Evolutionary conservation across 108 stramenopile species (phyloP), one percentile per base, ranked within the genome.

Genomic region (Skeletonema potamos): DNA sequence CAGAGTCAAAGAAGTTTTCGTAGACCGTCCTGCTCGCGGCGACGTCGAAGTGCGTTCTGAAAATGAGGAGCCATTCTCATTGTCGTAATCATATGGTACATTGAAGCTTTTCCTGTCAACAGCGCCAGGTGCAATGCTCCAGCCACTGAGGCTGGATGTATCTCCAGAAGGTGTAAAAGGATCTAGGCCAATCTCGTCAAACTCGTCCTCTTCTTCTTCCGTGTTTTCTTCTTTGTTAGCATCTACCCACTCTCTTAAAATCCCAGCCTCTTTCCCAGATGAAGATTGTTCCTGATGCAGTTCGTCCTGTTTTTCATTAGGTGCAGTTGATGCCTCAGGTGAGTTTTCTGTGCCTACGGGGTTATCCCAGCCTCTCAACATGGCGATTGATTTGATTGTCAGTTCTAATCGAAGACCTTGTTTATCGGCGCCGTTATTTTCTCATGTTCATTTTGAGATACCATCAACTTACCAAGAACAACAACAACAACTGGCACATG

Each of bases 131-230:
- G 64, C 66, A 22, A 74, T 22, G 55, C 79, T 80, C 68, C 72
- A 73, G 0, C 67, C 73, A 27, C 80, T 62, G 20, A 69, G 34
- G 27, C 65, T 70, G 20, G 58, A 64, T 32, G 58, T 61, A 27
- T 56, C 61, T 11, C 54, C 60, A 28, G 79, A 48, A 22, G 83
- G 80, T 12, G 85, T 83, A 17, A 93, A 66, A 41, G 89, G 89
- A 77, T 92, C 89, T 26, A 84, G 81, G 5, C 54, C 39, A 30
- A 77, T 71, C 51, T 87, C 83, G 17, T 83, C 77, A 11, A 39
- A 37, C 17, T 76, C 74, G 9, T 37, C 30, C 27, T 64, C 60
- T 26, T 76, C 79, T 56, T 57, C 43, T 48, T 51, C 29, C 51
- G 27, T 32, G 3, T 51, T 1, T 24, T 51, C 48, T 0, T 51